phyloP scores from a whole-genome alignment of 2,329 filamentous ascomycete genomes.

The Fusarium sp. region DNA sequence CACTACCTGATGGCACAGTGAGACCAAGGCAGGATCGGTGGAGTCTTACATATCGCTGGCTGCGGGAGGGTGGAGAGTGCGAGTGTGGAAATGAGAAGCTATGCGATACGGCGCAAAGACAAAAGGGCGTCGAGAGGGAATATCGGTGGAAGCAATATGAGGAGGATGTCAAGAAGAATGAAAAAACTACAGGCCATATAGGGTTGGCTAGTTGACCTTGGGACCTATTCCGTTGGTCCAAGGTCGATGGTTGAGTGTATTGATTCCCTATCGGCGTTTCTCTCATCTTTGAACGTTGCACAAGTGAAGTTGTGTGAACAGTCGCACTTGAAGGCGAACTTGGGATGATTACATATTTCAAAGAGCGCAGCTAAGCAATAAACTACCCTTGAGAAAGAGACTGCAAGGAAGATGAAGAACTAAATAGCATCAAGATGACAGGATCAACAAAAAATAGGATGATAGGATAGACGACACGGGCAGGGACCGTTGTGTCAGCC shows the following conservation, averaged over 20 bases:
- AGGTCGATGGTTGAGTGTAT: not conserved
- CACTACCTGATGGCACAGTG: conserved; percentile 56
- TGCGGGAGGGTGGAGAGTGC: conserved; percentile 57
- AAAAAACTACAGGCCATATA: not conserved
- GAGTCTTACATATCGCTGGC: conserved; percentile 67
- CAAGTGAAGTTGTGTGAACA: not conserved
- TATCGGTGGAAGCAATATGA: conserved; percentile 59
- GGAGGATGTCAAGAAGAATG: conserved; percentile 31
- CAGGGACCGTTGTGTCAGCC: not conserved
- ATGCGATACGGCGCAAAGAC: conserved; percentile 62
- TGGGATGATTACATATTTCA: not conserved
- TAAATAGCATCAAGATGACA: not conserved
- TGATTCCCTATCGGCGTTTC: not conserved
- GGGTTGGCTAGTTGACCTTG: not conserved
- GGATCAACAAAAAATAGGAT: not conserved
- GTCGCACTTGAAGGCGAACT: not conserved
- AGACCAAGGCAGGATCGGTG: conserved; percentile 57
- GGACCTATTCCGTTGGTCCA: not conserved
- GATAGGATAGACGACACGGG: not conserved
- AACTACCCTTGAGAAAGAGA: not conserved
- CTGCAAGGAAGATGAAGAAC: not conserved
- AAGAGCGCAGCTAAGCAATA: not conserved
- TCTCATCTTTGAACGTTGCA: not conserved
- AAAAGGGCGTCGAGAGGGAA: conserved; percentile 59
- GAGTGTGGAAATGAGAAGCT: conserved; percentile 61